These are phyloP conservation scores for Sarocladium strictum DNA, from an alignment of 2,329 filamentous ascomycete genomes.

Conservation along the genomic window DNA sequence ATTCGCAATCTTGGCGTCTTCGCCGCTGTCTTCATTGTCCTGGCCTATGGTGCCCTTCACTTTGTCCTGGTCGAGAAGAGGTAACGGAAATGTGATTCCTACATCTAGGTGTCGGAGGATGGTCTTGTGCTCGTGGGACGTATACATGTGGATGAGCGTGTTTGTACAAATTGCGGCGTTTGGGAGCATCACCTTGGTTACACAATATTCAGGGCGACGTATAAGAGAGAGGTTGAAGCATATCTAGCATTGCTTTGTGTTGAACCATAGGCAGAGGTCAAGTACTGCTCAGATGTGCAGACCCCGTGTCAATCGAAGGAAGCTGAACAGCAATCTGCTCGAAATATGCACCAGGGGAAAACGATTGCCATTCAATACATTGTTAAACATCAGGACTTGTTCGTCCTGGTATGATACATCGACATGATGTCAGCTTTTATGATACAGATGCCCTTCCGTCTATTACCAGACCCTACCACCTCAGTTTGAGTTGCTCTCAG, in stretches of 20 bases:
- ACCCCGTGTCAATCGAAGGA: no score
- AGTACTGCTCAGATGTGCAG: no score
- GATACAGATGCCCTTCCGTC: neutral
- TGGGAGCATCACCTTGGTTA: neutral
- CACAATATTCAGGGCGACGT: neutral
- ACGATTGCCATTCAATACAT: neutral
- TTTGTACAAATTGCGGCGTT: neutral
- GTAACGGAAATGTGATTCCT: no score
- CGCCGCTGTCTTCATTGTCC: conserved; percentile 72
- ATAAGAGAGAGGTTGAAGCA: no score
- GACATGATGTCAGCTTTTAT: neutral
- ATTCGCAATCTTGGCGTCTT: conserved; percentile 77
- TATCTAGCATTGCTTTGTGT: no score
- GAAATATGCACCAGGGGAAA: no score
- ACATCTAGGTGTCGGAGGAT: no score
- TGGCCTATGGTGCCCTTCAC: conserved; percentile 93
- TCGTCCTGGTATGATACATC: neutral
- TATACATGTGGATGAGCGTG: neutral
- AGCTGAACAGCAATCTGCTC: no score
- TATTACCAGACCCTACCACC: neutral
- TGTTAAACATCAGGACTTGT: neutral
- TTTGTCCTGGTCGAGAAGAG: conserved; percentile 80
- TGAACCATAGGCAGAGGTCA: no score
- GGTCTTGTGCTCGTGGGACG: no score
- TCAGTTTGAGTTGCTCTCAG: neutral